phyloP scores from a whole-genome alignment of 2,329 filamentous ascomycete species.

The Teratosphaeria zuluensis region DNA sequence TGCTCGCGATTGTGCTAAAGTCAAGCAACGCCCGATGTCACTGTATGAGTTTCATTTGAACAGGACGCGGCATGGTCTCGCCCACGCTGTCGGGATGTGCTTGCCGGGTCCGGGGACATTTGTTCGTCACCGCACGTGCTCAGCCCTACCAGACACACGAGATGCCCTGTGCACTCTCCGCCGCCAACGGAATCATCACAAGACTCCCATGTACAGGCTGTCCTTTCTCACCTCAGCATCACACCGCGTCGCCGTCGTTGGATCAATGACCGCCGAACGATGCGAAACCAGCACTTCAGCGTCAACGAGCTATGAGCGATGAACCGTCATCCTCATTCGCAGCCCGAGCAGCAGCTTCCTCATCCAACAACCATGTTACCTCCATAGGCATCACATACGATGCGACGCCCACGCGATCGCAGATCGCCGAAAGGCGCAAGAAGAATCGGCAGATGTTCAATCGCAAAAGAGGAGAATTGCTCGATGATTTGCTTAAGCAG shows the following conservation, averaged over 20 bases:
- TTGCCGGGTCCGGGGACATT: not conserved
- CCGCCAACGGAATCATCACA: too few relatives aligned
- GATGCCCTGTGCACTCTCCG: not conserved
- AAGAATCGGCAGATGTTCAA: constrained; percentile 27
- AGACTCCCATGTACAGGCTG: too few relatives aligned
- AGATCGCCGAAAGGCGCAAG: constrained; percentile 17
- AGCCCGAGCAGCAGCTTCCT: constrained; percentile 13
- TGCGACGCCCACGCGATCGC: constrained; percentile 10
- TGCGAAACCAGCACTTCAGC: constrained; percentile 4
- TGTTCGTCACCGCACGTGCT: not conserved
- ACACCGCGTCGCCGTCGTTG: not conserved
- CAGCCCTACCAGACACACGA: not conserved
- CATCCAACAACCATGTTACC: constrained; percentile 3
- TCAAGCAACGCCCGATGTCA: not conserved
- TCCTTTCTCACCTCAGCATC: not conserved
- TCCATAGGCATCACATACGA: constrained; percentile 6
- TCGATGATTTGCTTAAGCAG: constrained; percentile 48
- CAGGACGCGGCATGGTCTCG: not conserved
- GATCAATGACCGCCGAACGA: constrained; percentile 9
- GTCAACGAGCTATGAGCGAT: constrained; percentile 28
- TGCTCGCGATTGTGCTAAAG: not conserved
- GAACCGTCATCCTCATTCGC: constrained; percentile 22
- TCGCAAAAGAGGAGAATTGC: constrained; percentile 35
- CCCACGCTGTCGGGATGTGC: not conserved
- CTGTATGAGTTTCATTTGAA: not conserved